These are phyloP conservation scores for Radiomyces spectabilis DNA, from an alignment of 192 early-diverging fungal genomes.

Conservation along the genomic window DNA sequence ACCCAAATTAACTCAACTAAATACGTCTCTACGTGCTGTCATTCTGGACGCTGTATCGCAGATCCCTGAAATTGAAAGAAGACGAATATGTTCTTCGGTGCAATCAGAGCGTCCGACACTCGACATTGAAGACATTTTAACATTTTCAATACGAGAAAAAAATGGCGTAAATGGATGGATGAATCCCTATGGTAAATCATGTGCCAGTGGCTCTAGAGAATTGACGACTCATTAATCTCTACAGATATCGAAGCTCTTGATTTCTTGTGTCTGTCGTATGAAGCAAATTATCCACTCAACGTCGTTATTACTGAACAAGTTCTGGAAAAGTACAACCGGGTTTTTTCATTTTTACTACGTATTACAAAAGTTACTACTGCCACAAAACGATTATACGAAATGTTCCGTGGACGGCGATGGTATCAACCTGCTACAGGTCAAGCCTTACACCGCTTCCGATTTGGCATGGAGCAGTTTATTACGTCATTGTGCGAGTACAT, in stretches of 20 bases:
- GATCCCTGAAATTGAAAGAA: no score
- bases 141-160: conserved; percentile 7
- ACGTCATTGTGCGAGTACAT: conserved; percentile 36
- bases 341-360: conserved; percentile 42
- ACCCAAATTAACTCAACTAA: conserved; percentile 10
- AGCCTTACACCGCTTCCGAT: conserved; percentile 32
- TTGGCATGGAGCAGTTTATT: conserved; percentile 42
- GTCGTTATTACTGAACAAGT: conserved; percentile 29
- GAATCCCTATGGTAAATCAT: conserved; percentile 35
- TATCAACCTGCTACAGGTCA: not conserved
- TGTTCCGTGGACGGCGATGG: conserved; percentile 16
- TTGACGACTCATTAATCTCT: not conserved
- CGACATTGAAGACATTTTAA: conserved; percentile 1
- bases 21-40: conserved; percentile 23
- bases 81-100: no score
- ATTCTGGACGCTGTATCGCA: conserved; percentile 9
- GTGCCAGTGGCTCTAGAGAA: not conserved
- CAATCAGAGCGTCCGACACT: no score
- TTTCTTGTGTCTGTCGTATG: conserved; percentile 41
- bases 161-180: conserved; percentile 1
- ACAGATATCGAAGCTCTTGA: conserved; percentile 40
- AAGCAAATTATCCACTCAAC: conserved; percentile 35
- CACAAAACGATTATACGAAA: conserved; percentile 26
- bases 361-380: conserved; percentile 26
- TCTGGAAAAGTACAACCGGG: conserved; percentile 35